Base-by-base conservation (phyloP, 2,329 filamentous ascomycete genomes). In the Tolypocladium endophyticum region DNA sequence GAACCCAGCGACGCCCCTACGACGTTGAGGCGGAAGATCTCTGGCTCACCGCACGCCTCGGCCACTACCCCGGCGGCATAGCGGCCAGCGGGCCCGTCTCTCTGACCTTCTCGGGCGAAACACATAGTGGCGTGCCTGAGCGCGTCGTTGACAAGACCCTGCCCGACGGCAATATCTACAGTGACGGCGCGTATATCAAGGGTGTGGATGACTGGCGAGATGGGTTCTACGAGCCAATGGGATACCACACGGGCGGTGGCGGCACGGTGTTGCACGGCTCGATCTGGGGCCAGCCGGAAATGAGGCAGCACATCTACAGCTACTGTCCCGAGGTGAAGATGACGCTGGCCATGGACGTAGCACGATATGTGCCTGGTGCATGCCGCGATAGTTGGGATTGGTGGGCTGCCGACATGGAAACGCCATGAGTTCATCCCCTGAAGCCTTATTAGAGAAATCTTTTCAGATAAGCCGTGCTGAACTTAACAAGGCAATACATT, bases 241-340 rank as follows among this genome's bases (percentile, higher is more conserved):
- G 82, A 52, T 84, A 82, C 67, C 81, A 85, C 66, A 81, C 79
- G 1, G 81, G 80, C 28, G 76, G 76, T 9, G 77, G 76, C 58
- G 81, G 81, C 55, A 66, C 66, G 16, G 74, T 67, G 58, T 69
- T 83, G 23, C 77, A 80, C 61, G 61, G 65, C 14, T 71, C 69
- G 1, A 76, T 83, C 47, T 84, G 80, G 80, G 78, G 79, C 33
- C 76, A 72, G 5, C 76, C 76, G 0, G 71, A 75, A 62, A 65
- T 73, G 66, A 72, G 82, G 33, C 74, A 74, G 61, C 77, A 82
- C 61, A 78, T 84, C 50, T 83, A 79, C 77, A 73, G 77, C 35
- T 84, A 84, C 68, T 84, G 81, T 61, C 82, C 82, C 1, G 82
- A 85, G 67, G 74, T 84, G 36, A 84, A 83, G 73, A 80, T 84